These are phyloP conservation scores for Chamaecyparis obtusa DNA, from an alignment of 75 land plant species.

Conservation along the genomic window DNA sequence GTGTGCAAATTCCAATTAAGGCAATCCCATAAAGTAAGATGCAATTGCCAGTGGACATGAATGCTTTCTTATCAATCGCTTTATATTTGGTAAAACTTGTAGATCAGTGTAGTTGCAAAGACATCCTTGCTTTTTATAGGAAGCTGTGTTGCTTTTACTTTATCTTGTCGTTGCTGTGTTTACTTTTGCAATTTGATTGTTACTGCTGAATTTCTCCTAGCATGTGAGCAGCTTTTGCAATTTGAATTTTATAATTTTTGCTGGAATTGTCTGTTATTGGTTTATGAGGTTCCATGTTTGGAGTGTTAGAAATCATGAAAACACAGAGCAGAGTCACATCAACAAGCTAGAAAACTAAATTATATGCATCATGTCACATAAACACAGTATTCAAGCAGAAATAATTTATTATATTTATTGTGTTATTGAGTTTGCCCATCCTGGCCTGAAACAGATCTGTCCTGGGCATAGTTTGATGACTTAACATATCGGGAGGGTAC, in stretches of 20 bases:
- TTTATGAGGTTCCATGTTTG: neutral
- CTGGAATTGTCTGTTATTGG: neutral
- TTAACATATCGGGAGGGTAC: too few species aligned
- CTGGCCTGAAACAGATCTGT: too few species aligned
- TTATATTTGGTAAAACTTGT: neutral
- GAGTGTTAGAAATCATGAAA: neutral
- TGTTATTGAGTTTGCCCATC: too few species aligned
- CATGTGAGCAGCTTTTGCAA: neutral
- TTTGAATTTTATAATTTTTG: too few species aligned
- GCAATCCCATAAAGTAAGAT: neutral
- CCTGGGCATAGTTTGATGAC: too few species aligned
- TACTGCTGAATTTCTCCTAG: neutral
- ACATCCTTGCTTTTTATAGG: neutral
- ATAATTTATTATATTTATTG: too few species aligned
- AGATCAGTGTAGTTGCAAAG: neutral
- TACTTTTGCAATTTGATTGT: neutral
- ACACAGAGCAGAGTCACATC: neutral
- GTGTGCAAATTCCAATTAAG: neutral
- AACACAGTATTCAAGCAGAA: neutral
- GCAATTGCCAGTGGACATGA: neutral
- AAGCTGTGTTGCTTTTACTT: neutral
- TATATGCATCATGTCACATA: neutral
- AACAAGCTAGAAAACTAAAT: too few species aligned
- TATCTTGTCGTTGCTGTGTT: neutral
- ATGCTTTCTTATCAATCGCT: neutral